Conservation (phyloP, 345 rosid genomes). For the Sonneratia alba region DNA sequence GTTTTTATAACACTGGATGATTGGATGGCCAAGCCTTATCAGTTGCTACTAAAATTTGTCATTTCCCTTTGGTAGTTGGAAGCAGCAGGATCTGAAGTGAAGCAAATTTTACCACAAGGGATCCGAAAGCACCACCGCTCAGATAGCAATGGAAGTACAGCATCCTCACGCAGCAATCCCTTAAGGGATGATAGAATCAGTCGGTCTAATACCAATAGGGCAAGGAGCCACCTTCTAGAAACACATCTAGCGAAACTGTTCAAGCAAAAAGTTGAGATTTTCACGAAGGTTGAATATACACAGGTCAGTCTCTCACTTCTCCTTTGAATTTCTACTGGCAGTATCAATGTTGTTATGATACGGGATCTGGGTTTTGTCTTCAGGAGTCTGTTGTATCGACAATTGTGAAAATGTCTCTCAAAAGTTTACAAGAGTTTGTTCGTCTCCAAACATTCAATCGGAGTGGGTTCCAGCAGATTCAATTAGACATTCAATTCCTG, state of each 20-base stretch:
- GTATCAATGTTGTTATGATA: background rate
- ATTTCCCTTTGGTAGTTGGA: constrained; percentile 40
- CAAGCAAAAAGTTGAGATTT: constrained; percentile 95
- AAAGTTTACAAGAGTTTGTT: constrained; percentile 90
- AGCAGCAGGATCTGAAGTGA: constrained; percentile 63
- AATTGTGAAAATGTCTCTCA: constrained; percentile 68
- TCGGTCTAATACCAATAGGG: constrained; percentile 67
- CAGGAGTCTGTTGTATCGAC: constrained; percentile 87
- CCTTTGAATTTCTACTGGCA: background rate
- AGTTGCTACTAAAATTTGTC: constrained; percentile 5
- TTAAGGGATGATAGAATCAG: constrained; percentile 63
- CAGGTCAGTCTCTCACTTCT: constrained; percentile 44
- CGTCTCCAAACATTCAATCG: constrained; percentile 87
- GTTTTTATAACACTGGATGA: background rate
- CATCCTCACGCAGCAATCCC: constrained; percentile 81
- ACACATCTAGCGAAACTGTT: constrained; percentile 97
- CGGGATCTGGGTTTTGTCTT: constrained; percentile 12
- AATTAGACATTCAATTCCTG: constrained; percentile 85
- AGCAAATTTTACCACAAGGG: constrained; percentile 81
- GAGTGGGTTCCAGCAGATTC: constrained; percentile 98
- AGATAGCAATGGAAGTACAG: constrained; percentile 89
- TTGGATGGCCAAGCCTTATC: background rate
- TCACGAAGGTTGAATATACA: constrained; percentile 86
- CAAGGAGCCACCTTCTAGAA: constrained; percentile 93
- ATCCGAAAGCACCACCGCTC: constrained; percentile 71